Percentiles rank a stretch among this genome's conserved stretches.
Conservation (phyloP, 1,284 basidiomycete species). For the Ustilago cynodontis region DNA sequence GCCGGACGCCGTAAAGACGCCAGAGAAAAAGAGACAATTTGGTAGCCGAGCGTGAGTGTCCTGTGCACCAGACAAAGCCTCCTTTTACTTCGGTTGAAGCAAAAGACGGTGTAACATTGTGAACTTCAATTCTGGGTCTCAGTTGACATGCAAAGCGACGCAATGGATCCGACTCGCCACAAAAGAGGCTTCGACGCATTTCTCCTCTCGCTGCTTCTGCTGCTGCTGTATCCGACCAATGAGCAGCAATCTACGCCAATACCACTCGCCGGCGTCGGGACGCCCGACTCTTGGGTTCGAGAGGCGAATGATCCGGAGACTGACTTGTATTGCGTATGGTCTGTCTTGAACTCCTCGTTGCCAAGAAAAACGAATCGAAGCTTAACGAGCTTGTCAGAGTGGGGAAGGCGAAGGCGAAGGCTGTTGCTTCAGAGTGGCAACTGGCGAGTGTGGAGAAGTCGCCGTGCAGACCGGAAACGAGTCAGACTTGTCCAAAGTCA, state of each 20-base stretch:
- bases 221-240: constrained; percentile 7
- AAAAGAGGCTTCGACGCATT: background rate
- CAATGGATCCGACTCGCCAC: background rate
- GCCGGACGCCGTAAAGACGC: constrained; percentile 4
- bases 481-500: constrained; percentile 2
- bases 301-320: too few relatives aligned
- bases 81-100: background rate
- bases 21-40: too few relatives aligned
- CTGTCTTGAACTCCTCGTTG: too few relatives aligned
- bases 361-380: background rate
- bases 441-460: constrained; percentile 15
- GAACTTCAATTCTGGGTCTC: background rate
- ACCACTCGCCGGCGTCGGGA: background rate
- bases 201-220: background rate
- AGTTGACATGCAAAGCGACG: constrained; percentile 10
- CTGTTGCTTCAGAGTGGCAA: background rate
- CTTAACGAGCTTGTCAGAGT: constrained; percentile 2
- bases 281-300: background rate
- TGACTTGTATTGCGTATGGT: too few relatives aligned
- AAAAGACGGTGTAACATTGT: constrained; percentile 2
- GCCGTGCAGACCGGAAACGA: background rate
- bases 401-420: background rate
- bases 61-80: background rate
- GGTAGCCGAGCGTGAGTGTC: constrained; percentile 1
- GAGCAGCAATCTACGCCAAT: background rate